Conservation (phyloP, 2,329 filamentous ascomycete species). For the Acrocalymma vagum region DNA sequence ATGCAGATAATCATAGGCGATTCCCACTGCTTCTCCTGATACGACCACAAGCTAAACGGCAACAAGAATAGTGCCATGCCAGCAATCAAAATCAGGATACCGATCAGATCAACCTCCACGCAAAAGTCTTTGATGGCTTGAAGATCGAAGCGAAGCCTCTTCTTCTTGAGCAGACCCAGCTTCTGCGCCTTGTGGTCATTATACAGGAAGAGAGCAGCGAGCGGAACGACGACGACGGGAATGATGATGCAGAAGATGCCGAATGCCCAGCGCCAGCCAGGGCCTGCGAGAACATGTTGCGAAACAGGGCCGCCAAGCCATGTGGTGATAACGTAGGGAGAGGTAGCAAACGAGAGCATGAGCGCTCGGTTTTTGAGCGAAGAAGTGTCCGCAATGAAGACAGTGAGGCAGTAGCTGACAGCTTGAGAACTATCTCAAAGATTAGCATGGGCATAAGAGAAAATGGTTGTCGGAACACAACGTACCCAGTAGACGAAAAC, state of each 20-base stretch:
- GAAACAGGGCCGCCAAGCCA: constrained; percentile 69
- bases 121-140: constrained; percentile 62
- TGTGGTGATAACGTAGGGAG: constrained; percentile 72
- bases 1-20: constrained; percentile 49
- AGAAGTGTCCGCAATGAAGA: constrained; percentile 74
- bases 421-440: not conserved
- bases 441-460: not conserved
- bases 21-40: constrained; percentile 37
- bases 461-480: too few species aligned
- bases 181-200: constrained; percentile 68
- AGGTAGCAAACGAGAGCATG: constrained; percentile 67
- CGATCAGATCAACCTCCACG: constrained; percentile 68
- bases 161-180: constrained; percentile 58
- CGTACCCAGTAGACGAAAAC: constrained; percentile 68
- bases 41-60: constrained; percentile 66
- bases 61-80: constrained; percentile 73
- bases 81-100: constrained; percentile 66
- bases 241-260: constrained; percentile 71
- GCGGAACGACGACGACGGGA: constrained; percentile 67
- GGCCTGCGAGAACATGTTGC: constrained; percentile 60
- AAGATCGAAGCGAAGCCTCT: constrained; percentile 27
- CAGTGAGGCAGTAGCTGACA: constrained; percentile 62
- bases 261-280: constrained; percentile 73
- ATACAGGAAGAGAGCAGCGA: constrained; percentile 63
- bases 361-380: constrained; percentile 69